Evolutionary conservation across 2,329 filamentous ascomycete genomes (phyloP).

Genomic region (Bipolaris cookei): DNA sequence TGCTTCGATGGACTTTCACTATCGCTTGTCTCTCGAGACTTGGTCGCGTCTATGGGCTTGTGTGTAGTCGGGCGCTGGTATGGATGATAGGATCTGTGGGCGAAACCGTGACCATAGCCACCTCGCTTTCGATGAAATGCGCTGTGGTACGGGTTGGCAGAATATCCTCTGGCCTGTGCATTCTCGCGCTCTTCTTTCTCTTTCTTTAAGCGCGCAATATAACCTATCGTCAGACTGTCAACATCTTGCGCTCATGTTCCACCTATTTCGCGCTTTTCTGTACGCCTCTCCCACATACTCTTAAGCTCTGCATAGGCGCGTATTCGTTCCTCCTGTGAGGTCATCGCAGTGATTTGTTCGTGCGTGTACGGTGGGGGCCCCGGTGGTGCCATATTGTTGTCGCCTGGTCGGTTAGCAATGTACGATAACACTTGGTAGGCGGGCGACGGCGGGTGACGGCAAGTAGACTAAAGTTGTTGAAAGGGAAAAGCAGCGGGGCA

Average conservation of each 20-base stretch:
- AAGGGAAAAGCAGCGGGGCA: conserved; percentile 14
- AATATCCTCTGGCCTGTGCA: conserved; percentile 12
- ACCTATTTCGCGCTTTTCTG: not conserved
- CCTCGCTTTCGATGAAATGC: conserved; percentile 14
- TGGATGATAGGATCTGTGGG: conserved; percentile 26
- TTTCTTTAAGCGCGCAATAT: conserved; percentile 30
- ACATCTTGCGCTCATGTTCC: conserved; percentile 12
- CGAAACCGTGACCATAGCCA: conserved; percentile 14
- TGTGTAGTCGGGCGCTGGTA: conserved; percentile 23
- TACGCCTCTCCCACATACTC: conserved; percentile 24
- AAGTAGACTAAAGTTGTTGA: not conserved
- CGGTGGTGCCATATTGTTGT: conserved; percentile 27
- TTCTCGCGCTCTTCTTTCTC: conserved; percentile 24
- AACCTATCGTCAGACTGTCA: conserved; percentile 26
- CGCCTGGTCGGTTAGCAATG: conserved; percentile 10
- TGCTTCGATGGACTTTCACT: not conserved
- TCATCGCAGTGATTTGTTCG: conserved; percentile 35
- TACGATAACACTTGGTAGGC: not conserved
- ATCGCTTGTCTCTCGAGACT: conserved; percentile 7
- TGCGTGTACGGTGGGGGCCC: conserved; percentile 35
- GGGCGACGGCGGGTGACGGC: not conserved
- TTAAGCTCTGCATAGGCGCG: conserved; percentile 34
- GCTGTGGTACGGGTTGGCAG: not conserved
- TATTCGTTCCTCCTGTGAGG: conserved; percentile 25
- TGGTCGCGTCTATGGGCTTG: conserved; percentile 14